Conservation (phyloP, 164 flowering plant species). For the Stephania japonica region DNA sequence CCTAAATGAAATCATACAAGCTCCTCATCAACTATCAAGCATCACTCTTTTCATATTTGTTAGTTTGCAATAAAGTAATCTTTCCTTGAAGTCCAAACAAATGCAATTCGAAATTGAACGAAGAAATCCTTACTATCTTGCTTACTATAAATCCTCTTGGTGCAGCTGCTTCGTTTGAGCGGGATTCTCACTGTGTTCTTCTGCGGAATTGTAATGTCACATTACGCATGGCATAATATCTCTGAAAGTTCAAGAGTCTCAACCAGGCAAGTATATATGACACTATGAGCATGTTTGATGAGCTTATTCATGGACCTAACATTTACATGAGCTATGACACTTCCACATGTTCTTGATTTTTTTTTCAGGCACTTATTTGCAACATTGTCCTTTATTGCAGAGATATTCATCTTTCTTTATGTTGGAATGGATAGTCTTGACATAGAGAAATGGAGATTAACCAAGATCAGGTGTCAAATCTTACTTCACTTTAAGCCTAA, state of each 20-base stretch:
- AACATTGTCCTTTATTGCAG: conserved; percentile 76
- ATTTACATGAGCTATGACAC: not conserved
- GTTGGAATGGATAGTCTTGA: conserved; percentile 94
- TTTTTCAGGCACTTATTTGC: conserved; percentile 78
- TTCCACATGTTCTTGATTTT: not conserved
- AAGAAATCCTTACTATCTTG: not conserved
- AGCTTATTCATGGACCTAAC: not conserved
- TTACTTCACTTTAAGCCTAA: not conserved
- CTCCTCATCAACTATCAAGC: too few relatives aligned
- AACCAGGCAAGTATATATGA: conserved; percentile 51
- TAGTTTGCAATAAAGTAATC: too few relatives aligned
- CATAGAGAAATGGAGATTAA: conserved; percentile 74
- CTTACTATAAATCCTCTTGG: conserved; percentile 1
- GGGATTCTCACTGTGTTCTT: conserved; percentile 92
- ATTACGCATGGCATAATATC: conserved; percentile 91
- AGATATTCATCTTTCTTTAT: conserved; percentile 80
- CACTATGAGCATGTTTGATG: not conserved
- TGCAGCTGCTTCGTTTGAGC: conserved; percentile 68
- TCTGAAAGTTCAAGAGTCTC: conserved; percentile 74
- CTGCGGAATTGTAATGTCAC: conserved; percentile 88
- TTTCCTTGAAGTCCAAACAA: too few relatives aligned
- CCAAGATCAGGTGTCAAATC: conserved; percentile 42
- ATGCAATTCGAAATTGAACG: too few relatives aligned
- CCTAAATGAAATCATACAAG: too few relatives aligned
- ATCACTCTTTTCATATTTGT: too few relatives aligned